These are phyloP conservation scores for Sphaerosporella brunnea DNA, from an alignment of 495 filamentous ascomycete genomes.

Conservation along the genomic window DNA sequence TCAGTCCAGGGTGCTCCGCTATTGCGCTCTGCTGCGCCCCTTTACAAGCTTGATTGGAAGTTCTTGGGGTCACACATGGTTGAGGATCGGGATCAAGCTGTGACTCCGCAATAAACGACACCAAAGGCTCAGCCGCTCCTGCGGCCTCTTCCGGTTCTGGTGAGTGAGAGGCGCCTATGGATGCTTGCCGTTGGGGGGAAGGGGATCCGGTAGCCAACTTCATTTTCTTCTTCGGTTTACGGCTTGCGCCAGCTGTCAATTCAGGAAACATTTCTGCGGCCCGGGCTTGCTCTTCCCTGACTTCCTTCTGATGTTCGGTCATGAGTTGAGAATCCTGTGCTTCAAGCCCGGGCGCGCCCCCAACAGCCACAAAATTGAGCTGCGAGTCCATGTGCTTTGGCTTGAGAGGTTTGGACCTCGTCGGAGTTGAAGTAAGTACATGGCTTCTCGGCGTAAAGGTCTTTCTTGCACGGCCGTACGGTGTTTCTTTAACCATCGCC, in stretches of 20 bases:
- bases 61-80: background rate
- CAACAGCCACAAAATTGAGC: slow-evolving; percentile 52
- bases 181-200: background rate
- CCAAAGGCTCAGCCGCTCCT: background rate
- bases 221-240: background rate
- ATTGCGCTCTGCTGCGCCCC: background rate
- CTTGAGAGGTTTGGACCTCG: slow-evolving; percentile 15
- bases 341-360: slow-evolving; percentile 33
- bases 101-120: slow-evolving; percentile 1
- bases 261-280: slow-evolving; percentile 58
- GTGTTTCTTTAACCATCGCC: slow-evolving; percentile 12
- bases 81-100: background rate
- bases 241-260: slow-evolving; percentile 24
- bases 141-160: background rate
- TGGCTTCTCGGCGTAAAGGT: background rate
- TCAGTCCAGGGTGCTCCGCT: background rate
- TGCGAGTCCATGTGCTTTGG: slow-evolving; percentile 62
- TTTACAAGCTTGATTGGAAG: too few species aligned
- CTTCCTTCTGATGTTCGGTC: slow-evolving; percentile 57
- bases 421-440: background rate
- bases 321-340: slow-evolving; percentile 44
- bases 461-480: background rate
- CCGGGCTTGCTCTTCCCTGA: slow-evolving; percentile 43
- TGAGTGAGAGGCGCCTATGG: background rate
- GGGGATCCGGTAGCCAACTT: background rate